A percentile compares a stretch with the other conserved stretches of the same genome.
Evolutionary conservation across 2,329 filamentous ascomycete genomes (phyloP).

Genomic region (Ascochyta fabae): DNA sequence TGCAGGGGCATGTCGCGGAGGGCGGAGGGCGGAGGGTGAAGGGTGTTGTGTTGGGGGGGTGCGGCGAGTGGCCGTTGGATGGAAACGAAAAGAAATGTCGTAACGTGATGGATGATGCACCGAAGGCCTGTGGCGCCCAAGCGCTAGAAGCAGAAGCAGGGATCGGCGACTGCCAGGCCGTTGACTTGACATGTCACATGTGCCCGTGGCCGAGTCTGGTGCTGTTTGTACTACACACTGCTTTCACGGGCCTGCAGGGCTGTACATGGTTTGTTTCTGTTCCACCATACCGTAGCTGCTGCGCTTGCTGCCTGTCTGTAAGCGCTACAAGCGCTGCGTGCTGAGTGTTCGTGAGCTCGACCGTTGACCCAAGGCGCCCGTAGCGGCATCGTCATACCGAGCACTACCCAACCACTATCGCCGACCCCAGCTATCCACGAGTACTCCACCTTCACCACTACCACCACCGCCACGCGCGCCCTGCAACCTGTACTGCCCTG

Average conservation of each 20-base stretch:
- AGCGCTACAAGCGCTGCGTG: constrained; percentile 5
- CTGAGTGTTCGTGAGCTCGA: constrained; percentile 1
- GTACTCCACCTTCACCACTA: background rate
- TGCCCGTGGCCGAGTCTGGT: constrained; percentile 4
- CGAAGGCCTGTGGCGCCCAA: constrained; percentile 12
- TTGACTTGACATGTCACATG: constrained; percentile 3
- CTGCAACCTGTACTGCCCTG: background rate
- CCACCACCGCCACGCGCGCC: constrained; percentile 6
- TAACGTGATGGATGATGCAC: constrained; percentile 27
- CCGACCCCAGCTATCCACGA: background rate
- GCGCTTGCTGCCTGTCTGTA: background rate
- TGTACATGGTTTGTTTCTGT: background rate
- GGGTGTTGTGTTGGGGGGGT: constrained; percentile 18
- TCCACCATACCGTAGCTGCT: background rate
- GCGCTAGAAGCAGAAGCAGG: constrained; percentile 7
- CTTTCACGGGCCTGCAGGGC: background rate
- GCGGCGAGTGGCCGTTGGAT: constrained; percentile 16
- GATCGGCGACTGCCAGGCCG: constrained; percentile 7
- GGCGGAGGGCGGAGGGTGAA: constrained; percentile 13
- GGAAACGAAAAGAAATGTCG: constrained; percentile 20
- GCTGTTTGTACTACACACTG: background rate
- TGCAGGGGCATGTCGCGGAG: constrained; percentile 41
- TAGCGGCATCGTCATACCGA: constrained; percentile 14
- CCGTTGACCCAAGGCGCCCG: constrained; percentile 4
- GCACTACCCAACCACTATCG: constrained; percentile 5